Evolutionary conservation across 352 stramenopile species (phyloP).

Genomic region (Phytopythium vexans): DNA sequence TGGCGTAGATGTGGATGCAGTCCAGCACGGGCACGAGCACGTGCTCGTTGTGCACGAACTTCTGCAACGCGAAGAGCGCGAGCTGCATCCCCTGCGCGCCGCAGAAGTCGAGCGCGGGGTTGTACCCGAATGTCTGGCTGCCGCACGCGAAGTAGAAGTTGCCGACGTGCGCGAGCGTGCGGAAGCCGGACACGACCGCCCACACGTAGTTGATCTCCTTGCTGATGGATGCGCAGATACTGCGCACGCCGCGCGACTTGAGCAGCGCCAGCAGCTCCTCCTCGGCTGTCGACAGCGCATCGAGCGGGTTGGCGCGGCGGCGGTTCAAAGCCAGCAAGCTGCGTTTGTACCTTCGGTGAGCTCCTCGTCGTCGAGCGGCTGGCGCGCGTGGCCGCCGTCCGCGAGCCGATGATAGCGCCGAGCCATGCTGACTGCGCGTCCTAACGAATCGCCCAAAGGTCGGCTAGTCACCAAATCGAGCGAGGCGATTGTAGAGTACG

Average conservation of each 20-base stretch:
- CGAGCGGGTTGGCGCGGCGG: not conserved
- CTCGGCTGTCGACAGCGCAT: slow-evolving; percentile 31
- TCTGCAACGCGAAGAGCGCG: slow-evolving; percentile 61
- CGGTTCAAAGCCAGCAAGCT: not conserved
- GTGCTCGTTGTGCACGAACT: slow-evolving; percentile 72
- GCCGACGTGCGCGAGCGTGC: slow-evolving; percentile 58
- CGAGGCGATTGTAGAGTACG: not conserved
- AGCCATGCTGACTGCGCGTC: slow-evolving; percentile 10
- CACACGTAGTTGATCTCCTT: slow-evolving; percentile 79
- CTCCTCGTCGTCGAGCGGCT: slow-evolving; percentile 6
- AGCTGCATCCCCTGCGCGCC: slow-evolving; percentile 59
- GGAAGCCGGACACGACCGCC: slow-evolving; percentile 66
- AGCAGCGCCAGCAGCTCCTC: slow-evolving; percentile 61
- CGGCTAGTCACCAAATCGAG: slow-evolving; percentile 2
- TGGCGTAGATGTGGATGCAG: slow-evolving; percentile 65
- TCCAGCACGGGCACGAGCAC: slow-evolving; percentile 66
- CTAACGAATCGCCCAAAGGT: slow-evolving; percentile 5
- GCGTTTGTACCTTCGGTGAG: slow-evolving; percentile 32
- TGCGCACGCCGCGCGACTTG: slow-evolving; percentile 55
- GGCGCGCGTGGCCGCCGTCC: slow-evolving; percentile 7
- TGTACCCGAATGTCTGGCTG: slow-evolving; percentile 59
- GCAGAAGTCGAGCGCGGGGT: slow-evolving; percentile 67
- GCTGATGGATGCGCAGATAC: slow-evolving; percentile 68
- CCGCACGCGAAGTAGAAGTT: slow-evolving; percentile 81
- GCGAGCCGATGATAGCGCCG: slow-evolving; percentile 29